Percentiles rank a stretch among this genome's conserved stretches.
phyloP scores from a whole-genome alignment of 2,329 filamentous ascomycete genomes.

The Colletotrichum phormii region DNA sequence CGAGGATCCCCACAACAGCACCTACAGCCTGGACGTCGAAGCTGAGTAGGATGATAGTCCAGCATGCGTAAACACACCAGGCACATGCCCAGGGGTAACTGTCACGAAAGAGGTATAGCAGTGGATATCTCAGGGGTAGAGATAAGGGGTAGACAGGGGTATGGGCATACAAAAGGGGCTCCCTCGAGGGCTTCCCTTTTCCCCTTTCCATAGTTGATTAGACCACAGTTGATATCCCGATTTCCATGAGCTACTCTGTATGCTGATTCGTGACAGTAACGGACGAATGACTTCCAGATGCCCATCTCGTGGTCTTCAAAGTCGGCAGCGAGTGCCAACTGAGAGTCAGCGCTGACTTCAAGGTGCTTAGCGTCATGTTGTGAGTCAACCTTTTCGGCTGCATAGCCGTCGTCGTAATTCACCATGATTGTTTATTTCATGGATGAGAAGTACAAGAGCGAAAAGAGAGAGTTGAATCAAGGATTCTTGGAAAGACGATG shows the following conservation, averaged over 20 bases:
- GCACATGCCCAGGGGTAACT: slow-evolving; percentile 41
- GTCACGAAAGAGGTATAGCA: too few species aligned
- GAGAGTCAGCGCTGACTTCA: slow-evolving; percentile 13
- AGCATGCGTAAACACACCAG: slow-evolving; percentile 54
- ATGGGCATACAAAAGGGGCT: too few species aligned
- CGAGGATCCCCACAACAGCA: slow-evolving; percentile 55
- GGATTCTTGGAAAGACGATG: background rate
- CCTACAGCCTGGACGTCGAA: slow-evolving; percentile 56
- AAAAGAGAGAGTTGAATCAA: background rate
- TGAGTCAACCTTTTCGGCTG: slow-evolving; percentile 21
- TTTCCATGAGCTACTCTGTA: too few species aligned
- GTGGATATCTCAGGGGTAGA: too few species aligned
- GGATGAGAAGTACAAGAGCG: background rate
- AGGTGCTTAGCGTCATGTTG: slow-evolving; percentile 15
- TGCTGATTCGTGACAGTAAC: too few species aligned
- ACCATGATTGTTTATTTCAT: background rate
- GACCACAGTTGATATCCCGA: too few species aligned
- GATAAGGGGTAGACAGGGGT: too few species aligned
- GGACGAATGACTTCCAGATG: slow-evolving; percentile 40
- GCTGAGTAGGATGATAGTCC: slow-evolving; percentile 51
- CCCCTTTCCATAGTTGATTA: too few species aligned
- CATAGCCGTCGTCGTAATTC: slow-evolving; percentile 1
- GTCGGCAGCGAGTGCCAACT: slow-evolving; percentile 17
- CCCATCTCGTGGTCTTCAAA: slow-evolving; percentile 44
- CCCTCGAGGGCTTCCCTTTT: too few species aligned